These are phyloP conservation scores for Suillus discolor DNA, from an alignment of 768 basidiomycete genomes.

Conservation along the genomic window DNA sequence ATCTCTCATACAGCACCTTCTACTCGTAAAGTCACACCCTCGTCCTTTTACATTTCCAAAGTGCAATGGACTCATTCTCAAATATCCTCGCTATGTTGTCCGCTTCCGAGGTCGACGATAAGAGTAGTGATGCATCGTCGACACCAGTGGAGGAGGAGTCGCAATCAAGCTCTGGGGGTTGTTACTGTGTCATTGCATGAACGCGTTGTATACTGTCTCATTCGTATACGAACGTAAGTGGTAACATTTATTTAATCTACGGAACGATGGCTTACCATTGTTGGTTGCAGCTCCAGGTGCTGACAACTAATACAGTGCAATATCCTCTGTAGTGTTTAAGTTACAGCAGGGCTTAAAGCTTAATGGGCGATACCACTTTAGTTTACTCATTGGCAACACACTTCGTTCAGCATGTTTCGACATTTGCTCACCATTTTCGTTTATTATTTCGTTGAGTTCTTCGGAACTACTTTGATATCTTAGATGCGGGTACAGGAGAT, in stretches of 20 bases:
- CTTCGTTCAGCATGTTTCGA: not conserved
- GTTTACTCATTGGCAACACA: not conserved
- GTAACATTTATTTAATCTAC: not conserved
- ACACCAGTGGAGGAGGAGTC: constrained; percentile 2
- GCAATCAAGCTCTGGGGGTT: not conserved
- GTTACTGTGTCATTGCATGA: constrained; percentile 1
- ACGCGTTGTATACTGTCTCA: not conserved
- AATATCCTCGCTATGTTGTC: not conserved
- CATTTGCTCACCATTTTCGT: not conserved
- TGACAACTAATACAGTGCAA: not conserved
- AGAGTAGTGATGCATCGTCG: not conserved
- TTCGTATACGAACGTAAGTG: not conserved
- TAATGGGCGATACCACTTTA: not conserved
- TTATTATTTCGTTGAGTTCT: not conserved
- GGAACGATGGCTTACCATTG: not conserved
- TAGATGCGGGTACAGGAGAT: not conserved
- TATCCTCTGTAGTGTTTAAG: not conserved
- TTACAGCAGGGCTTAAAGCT: not conserved
- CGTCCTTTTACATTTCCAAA: not conserved
- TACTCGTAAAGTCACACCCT: not conserved
- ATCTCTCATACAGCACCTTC: not conserved
- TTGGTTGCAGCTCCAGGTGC: not conserved
- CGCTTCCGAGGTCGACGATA: not conserved
- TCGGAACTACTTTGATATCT: not conserved
- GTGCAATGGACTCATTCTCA: constrained; percentile 1